These are phyloP conservation scores for Rhododendron henanense DNA, from an alignment of 148 eudicot genomes.

Conservation along the genomic window DNA sequence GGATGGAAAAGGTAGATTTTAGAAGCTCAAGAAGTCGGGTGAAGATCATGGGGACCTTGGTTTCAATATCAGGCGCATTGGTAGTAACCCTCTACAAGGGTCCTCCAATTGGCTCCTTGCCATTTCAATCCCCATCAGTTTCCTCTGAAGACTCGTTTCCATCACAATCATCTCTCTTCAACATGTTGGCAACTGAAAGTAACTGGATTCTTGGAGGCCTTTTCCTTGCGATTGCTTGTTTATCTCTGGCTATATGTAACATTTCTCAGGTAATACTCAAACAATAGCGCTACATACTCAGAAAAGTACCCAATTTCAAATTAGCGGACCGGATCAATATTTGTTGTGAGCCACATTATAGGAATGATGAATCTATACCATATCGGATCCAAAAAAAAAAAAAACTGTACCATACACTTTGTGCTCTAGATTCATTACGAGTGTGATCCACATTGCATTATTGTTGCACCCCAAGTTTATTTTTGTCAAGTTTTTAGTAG, in stretches of 20 bases:
- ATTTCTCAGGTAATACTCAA: slow-evolving; percentile 36
- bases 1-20: slow-evolving; percentile 47
- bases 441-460: neutral
- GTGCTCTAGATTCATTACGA: neutral
- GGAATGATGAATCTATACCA: neutral
- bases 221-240: slow-evolving; percentile 34
- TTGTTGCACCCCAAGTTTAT: neutral
- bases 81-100: slow-evolving; percentile 52
- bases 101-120: slow-evolving; percentile 27
- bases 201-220: slow-evolving; percentile 51
- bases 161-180: slow-evolving; percentile 13
- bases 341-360: neutral
- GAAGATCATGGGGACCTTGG: slow-evolving; percentile 39
- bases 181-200: slow-evolving; percentile 13
- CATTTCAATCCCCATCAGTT: slow-evolving; percentile 9
- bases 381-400: too few species aligned
- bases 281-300: neutral
- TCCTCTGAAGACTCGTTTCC: slow-evolving; percentile 7
- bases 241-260: slow-evolving; percentile 38
- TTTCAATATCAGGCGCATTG: slow-evolving; percentile 49
- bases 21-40: slow-evolving; percentile 29
- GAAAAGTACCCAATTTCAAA: neutral
- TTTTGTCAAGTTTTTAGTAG: neutral
- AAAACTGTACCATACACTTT: neutral
- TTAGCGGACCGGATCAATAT: neutral